phyloP scores from a whole-genome alignment of 768 basidiomycete species.

The Tylopilus sp. region DNA sequence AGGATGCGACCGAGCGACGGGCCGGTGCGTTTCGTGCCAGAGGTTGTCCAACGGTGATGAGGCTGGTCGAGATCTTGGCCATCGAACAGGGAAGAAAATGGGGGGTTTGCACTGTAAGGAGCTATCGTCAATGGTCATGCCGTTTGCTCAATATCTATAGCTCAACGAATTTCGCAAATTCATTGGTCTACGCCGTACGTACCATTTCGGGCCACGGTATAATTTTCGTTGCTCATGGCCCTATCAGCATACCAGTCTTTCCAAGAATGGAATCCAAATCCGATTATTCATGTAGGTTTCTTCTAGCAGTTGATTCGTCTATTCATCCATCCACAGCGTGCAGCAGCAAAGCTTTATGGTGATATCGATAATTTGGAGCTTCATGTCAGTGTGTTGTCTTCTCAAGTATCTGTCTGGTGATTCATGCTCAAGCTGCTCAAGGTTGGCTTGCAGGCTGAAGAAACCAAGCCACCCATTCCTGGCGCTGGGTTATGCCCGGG shows the following conservation, averaged over 20 bases:
- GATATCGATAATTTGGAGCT: constrained; percentile 80
- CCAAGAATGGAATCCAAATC: constrained; percentile 69
- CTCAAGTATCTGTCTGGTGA: neutral
- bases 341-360: constrained; percentile 63
- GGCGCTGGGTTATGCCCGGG: constrained; percentile 81
- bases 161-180: constrained; percentile 73
- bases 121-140: neutral
- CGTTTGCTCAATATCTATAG: constrained; percentile 25
- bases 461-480: constrained; percentile 57
- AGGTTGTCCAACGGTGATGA: constrained; percentile 64
- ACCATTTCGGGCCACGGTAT: neutral
- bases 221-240: constrained; percentile 2
- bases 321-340: constrained; percentile 36
- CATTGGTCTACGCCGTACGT: constrained; percentile 63
- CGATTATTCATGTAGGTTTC: constrained; percentile 48
- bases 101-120: constrained; percentile 67
- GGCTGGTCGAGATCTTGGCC: constrained; percentile 64
- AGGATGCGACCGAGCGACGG: constrained; percentile 53
- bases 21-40: constrained; percentile 67
- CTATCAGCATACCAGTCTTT: constrained; percentile 56
- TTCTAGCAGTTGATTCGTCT: neutral
- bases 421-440: constrained; percentile 17
- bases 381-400: constrained; percentile 44
- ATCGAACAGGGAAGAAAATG: constrained; percentile 65
- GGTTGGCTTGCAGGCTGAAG: constrained; percentile 71